Base-by-base conservation (phyloP, 2,329 filamentous ascomycete species). In the Aureobasidium mangrovei region DNA sequence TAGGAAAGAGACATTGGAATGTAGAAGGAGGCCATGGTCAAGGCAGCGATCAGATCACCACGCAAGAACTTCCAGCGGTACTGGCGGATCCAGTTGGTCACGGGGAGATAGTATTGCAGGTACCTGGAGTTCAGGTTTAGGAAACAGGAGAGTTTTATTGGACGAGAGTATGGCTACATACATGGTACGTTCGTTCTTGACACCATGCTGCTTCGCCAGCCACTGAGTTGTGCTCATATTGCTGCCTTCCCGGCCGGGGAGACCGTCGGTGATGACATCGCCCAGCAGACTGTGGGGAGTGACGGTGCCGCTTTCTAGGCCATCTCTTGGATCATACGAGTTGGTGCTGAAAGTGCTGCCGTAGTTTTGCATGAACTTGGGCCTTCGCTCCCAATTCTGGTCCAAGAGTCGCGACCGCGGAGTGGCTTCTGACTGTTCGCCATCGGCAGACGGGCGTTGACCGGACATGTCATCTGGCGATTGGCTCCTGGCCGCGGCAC, bases 11-110 rank as follows among this genome's bases (percentile, higher is more conserved):
- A 86, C 91, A 98, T 96, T 49, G 93, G 93, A 36, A 98, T 86
- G 69, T 98, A 98, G 73, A 98, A 93, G 28, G 91, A 95, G n/a
- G 91, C 88, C 74, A 98, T 85, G n/a, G 93, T 97, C 59, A 97
- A 69, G 46, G 91, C 91, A 7, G 91, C 86, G 10, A 95, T 76
- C 18, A 97, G 72, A 69, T 98, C 93, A 45, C 93, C 93, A 62
- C 85, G 82, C 45, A 97, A 70, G 70, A 88, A 95, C 3, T 82
- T 80, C 78, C 82, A 84, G 62, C 80, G 82, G 70, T 98, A 98
- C 71, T 95, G 88, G 51, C 77, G 78, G 58, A 95, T 85, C 93
- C 93, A 98, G 60, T 85, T 90, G 60, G 95, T 74, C 58, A 91
- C 88, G 0, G 93, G 93, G 43, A 98, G 76, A 67, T 98, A 98